Evolutionary conservation across 2,329 filamentous ascomycete species (phyloP).

Genomic region (Claviceps sp.): DNA sequence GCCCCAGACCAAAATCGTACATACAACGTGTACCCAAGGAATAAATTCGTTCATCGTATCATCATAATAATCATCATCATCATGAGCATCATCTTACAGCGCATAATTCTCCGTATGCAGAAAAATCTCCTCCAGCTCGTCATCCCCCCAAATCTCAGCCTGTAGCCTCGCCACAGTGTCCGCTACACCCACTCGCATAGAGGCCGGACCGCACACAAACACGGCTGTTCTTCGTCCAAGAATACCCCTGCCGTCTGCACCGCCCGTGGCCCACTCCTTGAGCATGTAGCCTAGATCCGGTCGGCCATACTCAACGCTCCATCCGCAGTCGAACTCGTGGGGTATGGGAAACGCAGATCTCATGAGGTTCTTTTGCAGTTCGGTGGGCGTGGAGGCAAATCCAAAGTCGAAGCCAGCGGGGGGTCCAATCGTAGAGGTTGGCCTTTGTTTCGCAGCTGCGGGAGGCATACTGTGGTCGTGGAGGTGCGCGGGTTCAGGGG

Average conservation of each 20-base stretch:
- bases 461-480: conserved; percentile 30
- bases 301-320: conserved; percentile 84
- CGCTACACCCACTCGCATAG: conserved; percentile 81
- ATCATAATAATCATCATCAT: neutral
- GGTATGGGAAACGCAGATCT: conserved; percentile 72
- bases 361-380: conserved; percentile 82
- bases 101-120: conserved; percentile 94
- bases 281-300: conserved; percentile 83
- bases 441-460: conserved; percentile 21
- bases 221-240: conserved; percentile 75
- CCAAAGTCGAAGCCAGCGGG: conserved; percentile 62
- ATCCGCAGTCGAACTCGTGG: conserved; percentile 60
- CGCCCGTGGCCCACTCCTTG: conserved; percentile 65
- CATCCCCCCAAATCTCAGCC: conserved; percentile 67
- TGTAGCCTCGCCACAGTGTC: conserved; percentile 74
- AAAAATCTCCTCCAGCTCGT: conserved; percentile 76
- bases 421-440: conserved; percentile 44
- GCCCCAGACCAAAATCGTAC: neutral
- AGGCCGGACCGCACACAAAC: conserved; percentile 81
- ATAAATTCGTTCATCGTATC: neutral
- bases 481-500: conserved; percentile 45
- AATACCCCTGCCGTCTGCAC: conserved; percentile 48
- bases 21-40: neutral
- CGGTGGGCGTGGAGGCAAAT: conserved; percentile 71
- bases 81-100: conserved; percentile 33